Conservation (phyloP, 192 early-diverging fungal genomes). For the Hyaloraphidium curvatum region DNA sequence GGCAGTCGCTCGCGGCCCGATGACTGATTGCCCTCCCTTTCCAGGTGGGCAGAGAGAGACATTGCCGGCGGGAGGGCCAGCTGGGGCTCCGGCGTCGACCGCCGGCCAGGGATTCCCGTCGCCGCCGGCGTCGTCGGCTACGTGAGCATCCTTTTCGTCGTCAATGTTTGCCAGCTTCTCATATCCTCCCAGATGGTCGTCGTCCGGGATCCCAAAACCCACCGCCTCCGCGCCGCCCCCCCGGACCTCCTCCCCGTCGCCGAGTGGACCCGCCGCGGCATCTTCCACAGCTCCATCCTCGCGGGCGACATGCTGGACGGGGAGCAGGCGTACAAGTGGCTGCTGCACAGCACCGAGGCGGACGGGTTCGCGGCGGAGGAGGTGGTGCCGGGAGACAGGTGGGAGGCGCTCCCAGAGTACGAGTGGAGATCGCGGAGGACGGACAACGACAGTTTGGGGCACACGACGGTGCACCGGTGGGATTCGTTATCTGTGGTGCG, state of each 20-base stretch:
- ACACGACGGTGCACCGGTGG: background rate
- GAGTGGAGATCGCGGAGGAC: background rate
- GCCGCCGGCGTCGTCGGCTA: background rate
- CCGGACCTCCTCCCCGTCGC: background rate
- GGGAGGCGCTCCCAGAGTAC: background rate
- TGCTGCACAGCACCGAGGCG: background rate
- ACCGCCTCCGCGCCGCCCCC: background rate
- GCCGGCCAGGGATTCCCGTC: background rate
- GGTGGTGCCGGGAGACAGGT: background rate
- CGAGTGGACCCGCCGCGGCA: background rate
- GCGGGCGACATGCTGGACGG: background rate
- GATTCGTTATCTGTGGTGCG: no score
- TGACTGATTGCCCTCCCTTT: no score
- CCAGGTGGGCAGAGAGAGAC: background rate
- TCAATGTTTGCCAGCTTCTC: no score
- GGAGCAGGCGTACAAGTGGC: background rate
- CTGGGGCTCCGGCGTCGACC: background rate
- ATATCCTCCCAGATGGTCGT: background rate
- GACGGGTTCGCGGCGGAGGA: background rate
- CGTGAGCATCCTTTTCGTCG: background rate
- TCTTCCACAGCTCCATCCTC: background rate
- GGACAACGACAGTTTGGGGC: background rate
- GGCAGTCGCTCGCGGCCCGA: no score
- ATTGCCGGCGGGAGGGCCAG: background rate
- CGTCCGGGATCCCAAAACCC: background rate